A percentile compares a stretch with the other conserved stretches of the same genome.
Conservation (phyloP, 2,329 filamentous ascomycete genomes). For the Parascedosporium putredinis region DNA sequence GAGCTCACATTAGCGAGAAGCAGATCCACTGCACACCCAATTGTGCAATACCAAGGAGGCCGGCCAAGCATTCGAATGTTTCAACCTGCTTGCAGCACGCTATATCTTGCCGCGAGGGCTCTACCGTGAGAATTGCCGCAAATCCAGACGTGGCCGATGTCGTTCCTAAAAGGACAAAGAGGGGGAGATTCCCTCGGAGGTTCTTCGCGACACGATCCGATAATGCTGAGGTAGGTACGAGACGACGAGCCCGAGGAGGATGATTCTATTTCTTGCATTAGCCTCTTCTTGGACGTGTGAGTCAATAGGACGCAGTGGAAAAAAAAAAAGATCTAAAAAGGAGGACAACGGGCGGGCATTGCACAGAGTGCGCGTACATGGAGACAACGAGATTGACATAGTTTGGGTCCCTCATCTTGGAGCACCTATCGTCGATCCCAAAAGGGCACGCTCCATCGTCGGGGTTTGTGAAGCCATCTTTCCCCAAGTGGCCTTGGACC, state of each 20-base stretch:
- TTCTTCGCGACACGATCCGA: constrained; percentile 76
- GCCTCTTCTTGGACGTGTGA: no score
- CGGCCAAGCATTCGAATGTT: constrained; percentile 73
- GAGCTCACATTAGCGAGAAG: constrained; percentile 76
- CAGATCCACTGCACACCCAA: constrained; percentile 87
- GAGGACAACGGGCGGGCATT: no score
- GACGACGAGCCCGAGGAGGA: constrained; percentile 77
- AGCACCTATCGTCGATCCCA: constrained; percentile 7
- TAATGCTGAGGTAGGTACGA: constrained; percentile 94
- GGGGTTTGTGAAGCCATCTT: constrained; percentile 3
- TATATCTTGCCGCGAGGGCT: constrained; percentile 73
- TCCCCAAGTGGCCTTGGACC: no score
- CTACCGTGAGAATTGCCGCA: constrained; percentile 82
- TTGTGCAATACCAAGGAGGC: constrained; percentile 79
- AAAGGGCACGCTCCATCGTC: constrained; percentile 4
- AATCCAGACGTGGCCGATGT: constrained; percentile 83
- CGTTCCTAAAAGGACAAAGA: constrained; percentile 88
- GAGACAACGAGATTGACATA: constrained; percentile 11
- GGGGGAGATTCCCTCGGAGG: constrained; percentile 88
- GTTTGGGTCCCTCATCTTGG: constrained; percentile 12
- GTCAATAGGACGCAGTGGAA: no score
- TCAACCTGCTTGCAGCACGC: constrained; percentile 76
- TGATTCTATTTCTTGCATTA: constrained; percentile 43
- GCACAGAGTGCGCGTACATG: constrained; percentile 9
- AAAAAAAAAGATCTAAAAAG: no score